Base-by-base conservation (phyloP, 176 grass and related monocot species). In the Ensete glaucum region DNA sequence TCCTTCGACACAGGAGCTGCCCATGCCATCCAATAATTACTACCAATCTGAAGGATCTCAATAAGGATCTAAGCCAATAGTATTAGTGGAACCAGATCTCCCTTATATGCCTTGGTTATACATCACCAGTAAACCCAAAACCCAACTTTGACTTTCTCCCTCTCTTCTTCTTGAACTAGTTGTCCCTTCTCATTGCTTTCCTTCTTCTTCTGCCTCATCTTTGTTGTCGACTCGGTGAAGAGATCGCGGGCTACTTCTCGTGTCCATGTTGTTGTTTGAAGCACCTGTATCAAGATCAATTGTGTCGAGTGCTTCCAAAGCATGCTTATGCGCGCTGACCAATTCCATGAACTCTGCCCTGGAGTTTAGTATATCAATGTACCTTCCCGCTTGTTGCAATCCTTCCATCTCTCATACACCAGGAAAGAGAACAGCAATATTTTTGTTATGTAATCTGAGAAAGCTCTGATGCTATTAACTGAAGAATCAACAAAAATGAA, bases 21-120 rank as follows among this genome's bases (percentile, higher is more conserved):
- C 90, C 87, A 92, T 19, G 87, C 85, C 89, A 96, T 92, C 93
- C 89, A 96, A 75, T 90, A 96, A 79, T 96, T 96, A 80, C 93
- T 92, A 52, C 52, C 83, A 67, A 96, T 96, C 76, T 90, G 89
- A 87, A 92, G 83, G 78, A 86, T 76, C 73, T n/a, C n/a, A n/a
- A n/a, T n/a, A n/a, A n/a, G n/a, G n/a, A n/a, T n/a, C n/a, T 96
- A 90, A 1, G 79, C 83, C 67, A 90, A 74, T 71, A 96, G 73
- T 76, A 96, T 80, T 2, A 90, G 68, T 4, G 93, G 93, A 2
- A 92, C 81, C 57, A 96, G 79, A 64, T 87, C 87, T 54, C 93
- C 93, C 56, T 82, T 89, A 72, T 96, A 88, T 74, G 90, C 87
- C 52, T 85, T 74, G 26, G 93, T 96, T 25, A 96, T 72, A 67